A percentile compares a stretch with the other conserved stretches of the same genome.
These are phyloP conservation scores for Fonsecaea pedrosoi DNA, from an alignment of 2,329 filamentous ascomycete genomes.

Conservation along the genomic window DNA sequence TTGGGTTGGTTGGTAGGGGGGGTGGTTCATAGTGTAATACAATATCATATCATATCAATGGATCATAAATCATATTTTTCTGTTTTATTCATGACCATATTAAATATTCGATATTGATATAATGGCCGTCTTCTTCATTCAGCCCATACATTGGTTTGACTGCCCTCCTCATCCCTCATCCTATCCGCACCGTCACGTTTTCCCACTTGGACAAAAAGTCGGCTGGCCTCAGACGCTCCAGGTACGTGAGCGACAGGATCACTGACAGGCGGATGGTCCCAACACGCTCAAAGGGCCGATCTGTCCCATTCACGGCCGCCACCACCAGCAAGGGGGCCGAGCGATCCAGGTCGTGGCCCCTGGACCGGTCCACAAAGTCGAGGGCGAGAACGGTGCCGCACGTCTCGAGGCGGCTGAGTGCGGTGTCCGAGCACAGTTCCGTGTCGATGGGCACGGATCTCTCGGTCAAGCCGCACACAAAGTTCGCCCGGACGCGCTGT, in stretches of 20 bases:
- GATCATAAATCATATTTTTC: no score
- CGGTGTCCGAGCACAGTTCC: background rate
- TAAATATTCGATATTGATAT: no score
- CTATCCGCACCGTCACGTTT: constrained; percentile 6
- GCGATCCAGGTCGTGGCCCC: background rate
- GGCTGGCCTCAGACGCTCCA: background rate
- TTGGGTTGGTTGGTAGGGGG: no score
- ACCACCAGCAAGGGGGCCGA: constrained; percentile 1
- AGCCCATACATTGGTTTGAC: no score
- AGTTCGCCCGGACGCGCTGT: background rate
- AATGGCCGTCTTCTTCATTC: no score
- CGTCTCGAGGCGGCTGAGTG: background rate
- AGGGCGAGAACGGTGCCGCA: background rate
- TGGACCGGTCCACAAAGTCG: background rate
- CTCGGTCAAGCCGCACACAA: background rate
- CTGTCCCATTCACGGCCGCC: background rate
- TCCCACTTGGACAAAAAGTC: constrained; percentile 1
- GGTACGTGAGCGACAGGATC: constrained; percentile 1
- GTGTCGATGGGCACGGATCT: constrained; percentile 3
- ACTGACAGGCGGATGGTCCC: background rate
- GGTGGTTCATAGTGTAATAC: no score
- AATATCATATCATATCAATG: no score
- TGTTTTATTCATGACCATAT: no score
- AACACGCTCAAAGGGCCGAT: background rate
- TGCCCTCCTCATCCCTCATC: background rate